These are phyloP conservation scores for Penicillium goetzii DNA, from an alignment of 495 filamentous ascomycete species.

Conservation along the genomic window DNA sequence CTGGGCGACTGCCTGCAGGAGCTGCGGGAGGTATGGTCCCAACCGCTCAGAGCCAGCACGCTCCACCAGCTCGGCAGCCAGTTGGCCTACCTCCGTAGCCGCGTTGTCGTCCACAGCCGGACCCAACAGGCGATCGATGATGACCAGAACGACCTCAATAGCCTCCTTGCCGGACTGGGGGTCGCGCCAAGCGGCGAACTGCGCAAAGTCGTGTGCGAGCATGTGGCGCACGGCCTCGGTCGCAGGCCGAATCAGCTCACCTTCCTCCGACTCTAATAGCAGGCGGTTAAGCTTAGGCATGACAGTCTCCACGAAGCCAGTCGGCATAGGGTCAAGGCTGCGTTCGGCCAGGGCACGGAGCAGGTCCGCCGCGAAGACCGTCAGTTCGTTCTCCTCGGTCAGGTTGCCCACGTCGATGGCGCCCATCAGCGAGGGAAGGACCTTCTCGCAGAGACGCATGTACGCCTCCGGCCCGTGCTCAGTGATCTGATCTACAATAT, in stretches of 20 bases:
- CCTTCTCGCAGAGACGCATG: slow-evolving; percentile 79
- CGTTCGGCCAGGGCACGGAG: slow-evolving; percentile 79
- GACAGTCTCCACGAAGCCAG: slow-evolving; percentile 79
- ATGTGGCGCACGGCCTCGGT: slow-evolving; percentile 86
- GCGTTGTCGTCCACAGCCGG: slow-evolving; percentile 83
- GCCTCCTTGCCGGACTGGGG: slow-evolving; percentile 75
- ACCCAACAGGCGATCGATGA: slow-evolving; percentile 90
- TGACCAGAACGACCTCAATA: slow-evolving; percentile 82
- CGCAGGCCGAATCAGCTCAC: slow-evolving; percentile 83
- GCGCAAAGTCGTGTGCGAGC: slow-evolving; percentile 81
- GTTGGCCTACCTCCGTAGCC: slow-evolving; percentile 92
- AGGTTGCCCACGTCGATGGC: slow-evolving; percentile 86
- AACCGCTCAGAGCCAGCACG: slow-evolving; percentile 87
- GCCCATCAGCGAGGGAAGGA: slow-evolving; percentile 82
- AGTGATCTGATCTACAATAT: slow-evolving; percentile 70
- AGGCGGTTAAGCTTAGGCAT: slow-evolving; percentile 86
- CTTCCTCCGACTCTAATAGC: slow-evolving; percentile 76
- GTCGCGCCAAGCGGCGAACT: slow-evolving; percentile 80
- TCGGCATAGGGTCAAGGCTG: slow-evolving; percentile 79
- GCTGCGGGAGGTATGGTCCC: slow-evolving; percentile 84
- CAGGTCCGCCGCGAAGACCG: slow-evolving; percentile 83
- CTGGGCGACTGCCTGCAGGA: slow-evolving; percentile 89
- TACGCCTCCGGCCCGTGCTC: slow-evolving; percentile 69
- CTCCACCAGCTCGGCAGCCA: slow-evolving; percentile 94
- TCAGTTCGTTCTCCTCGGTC: slow-evolving; percentile 80